Conservation (phyloP, 352 stramenopile species). For the Elongisporangium anandrum region DNA sequence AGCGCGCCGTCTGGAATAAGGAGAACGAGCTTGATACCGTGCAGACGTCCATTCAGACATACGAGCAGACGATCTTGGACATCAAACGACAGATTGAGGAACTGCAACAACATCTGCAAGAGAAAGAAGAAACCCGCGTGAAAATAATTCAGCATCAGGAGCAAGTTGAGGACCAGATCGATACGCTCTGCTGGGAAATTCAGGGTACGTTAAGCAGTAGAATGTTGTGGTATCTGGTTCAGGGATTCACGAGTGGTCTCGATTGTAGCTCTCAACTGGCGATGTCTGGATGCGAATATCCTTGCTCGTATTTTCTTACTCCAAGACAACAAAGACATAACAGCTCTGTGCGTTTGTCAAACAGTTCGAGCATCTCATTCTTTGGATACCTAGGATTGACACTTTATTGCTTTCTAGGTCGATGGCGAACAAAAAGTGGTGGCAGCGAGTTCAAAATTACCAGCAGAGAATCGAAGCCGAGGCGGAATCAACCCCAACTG, state of each 20-base stretch:
- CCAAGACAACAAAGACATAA: constrained; percentile 21
- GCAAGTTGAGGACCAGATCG: constrained; percentile 38
- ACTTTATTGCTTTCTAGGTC: constrained; percentile 21
- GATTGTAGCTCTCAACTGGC: constrained; percentile 35
- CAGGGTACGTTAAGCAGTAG: constrained; percentile 47
- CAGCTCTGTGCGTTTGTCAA: constrained; percentile 23
- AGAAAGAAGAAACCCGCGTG: constrained; percentile 32
- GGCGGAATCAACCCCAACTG: background rate
- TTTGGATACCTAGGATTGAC: background rate
- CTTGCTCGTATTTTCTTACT: constrained; percentile 24
- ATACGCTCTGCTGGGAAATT: constrained; percentile 64
- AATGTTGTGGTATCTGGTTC: background rate
- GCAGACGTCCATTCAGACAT: constrained; percentile 37
- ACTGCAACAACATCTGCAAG: constrained; percentile 30
- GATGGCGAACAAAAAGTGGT: constrained; percentile 41
- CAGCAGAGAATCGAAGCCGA: background rate
- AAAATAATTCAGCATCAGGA: constrained; percentile 29
- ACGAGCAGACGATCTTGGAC: constrained; percentile 39
- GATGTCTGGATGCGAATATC: constrained; percentile 30
- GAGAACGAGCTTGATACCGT: constrained; percentile 36
- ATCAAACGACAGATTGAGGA: constrained; percentile 60
- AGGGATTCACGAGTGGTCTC: background rate
- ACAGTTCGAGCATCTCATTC: background rate
- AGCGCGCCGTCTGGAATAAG: constrained; percentile 26
- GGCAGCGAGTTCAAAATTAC: constrained; percentile 20